phyloP scores from a whole-genome alignment of 2,329 filamentous ascomycete genomes.

The Colletotrichum sp. region DNA sequence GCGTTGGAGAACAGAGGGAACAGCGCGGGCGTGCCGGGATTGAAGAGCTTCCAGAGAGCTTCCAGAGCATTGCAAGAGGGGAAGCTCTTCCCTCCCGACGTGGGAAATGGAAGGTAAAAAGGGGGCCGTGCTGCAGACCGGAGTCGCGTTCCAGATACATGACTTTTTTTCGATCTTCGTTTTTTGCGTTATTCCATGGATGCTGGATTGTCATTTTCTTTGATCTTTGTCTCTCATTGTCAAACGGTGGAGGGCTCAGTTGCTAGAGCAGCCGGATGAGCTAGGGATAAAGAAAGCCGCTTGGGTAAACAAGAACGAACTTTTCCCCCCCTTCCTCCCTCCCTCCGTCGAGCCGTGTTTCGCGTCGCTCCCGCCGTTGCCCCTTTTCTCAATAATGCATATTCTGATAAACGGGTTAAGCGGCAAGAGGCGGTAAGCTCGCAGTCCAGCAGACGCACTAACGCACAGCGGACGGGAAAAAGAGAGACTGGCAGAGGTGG shows the following conservation, averaged over 20 bases:
- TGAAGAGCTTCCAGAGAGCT: slow-evolving; percentile 1
- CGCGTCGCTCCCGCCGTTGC: not conserved
- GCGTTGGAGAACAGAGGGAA: not conserved
- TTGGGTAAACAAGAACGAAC: not conserved
- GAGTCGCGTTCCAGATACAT: slow-evolving; percentile 16
- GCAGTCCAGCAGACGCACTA: not conserved
- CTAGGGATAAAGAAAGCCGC: not conserved
- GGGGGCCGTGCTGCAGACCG: not conserved
- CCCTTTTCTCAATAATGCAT: not conserved
- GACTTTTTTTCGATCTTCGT: not conserved
- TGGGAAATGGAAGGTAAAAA: slow-evolving; percentile 2
- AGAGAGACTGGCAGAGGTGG: not conserved
- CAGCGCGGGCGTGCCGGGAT: not conserved
- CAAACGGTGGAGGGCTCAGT: not conserved
- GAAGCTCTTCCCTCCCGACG: not conserved
- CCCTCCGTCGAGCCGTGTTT: not conserved
- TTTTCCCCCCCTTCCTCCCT: not conserved
- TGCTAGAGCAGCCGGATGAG: slow-evolving; percentile 8
- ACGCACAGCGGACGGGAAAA: slow-evolving; percentile 6
- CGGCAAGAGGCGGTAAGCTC: slow-evolving; percentile 6
- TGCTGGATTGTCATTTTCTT: not conserved
- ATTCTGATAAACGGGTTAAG: not conserved
- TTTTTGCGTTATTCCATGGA: not conserved
- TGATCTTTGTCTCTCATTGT: not conserved
- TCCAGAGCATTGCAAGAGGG: slow-evolving; percentile 5